A percentile compares a stretch with the other conserved stretches of the same genome.
phyloP scores from a whole-genome alignment of 1,284 basidiomycete species.

The Ceratobasidium theobromae region DNA sequence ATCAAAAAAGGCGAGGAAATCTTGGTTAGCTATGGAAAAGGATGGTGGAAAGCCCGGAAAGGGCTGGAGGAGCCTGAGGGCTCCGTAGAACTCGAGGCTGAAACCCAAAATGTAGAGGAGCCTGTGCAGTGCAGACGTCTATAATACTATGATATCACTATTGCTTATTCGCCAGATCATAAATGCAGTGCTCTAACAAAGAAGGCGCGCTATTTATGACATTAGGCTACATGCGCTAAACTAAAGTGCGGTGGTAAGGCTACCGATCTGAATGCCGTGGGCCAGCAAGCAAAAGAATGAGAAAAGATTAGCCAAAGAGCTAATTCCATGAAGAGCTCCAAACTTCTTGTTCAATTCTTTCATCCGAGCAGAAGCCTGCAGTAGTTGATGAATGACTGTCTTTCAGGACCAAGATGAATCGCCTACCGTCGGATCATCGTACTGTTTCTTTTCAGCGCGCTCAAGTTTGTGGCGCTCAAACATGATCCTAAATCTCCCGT shows the following conservation, averaged over 20 bases:
- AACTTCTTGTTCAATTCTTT: constrained; percentile 67
- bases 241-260: constrained; percentile 49
- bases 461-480: constrained; percentile 70
- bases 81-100: no score
- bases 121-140: no score
- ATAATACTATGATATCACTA: no score
- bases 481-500: constrained; percentile 56
- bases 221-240: neutral
- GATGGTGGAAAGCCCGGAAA: constrained; percentile 71
- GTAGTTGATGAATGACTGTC: neutral
- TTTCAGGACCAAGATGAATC: neutral
- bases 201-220: no score
- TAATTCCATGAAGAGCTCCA: constrained; percentile 64
- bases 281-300: constrained; percentile 63
- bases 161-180: no score
- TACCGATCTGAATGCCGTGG: constrained; percentile 70
- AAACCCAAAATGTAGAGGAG: neutral
- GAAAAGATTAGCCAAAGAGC: constrained; percentile 64
- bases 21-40: constrained; percentile 88
- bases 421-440: constrained; percentile 62
- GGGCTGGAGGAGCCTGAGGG: constrained; percentile 29
- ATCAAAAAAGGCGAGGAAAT: constrained; percentile 85
- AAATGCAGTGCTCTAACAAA: no score
- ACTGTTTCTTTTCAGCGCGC: constrained; percentile 69
- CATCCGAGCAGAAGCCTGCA: constrained; percentile 68